Percentiles rank a stretch among this genome's conserved stretches.
Evolutionary conservation across 164 flowering plant genomes (phyloP).

Genomic region (Chloranthus sessilifolius): DNA sequence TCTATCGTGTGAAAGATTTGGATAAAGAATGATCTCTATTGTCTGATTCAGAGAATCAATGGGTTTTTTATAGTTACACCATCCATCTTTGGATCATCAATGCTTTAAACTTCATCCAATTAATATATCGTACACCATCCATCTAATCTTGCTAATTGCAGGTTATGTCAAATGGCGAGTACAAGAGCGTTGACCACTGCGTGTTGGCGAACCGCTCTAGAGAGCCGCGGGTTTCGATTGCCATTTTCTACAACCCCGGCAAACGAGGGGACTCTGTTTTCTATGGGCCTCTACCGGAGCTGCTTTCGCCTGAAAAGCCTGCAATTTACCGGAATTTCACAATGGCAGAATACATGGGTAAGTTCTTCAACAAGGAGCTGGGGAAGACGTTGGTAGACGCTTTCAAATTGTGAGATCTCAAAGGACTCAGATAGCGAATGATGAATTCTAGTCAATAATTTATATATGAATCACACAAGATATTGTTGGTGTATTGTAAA

Average conservation of each 20-base stretch:
- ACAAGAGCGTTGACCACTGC: conserved; percentile 16
- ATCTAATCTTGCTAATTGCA: no score
- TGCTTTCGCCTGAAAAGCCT: conserved; percentile 6
- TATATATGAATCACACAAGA: no score
- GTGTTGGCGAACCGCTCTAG: conserved; percentile 11
- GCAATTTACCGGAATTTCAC: conserved; percentile 9
- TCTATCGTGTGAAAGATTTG: no score
- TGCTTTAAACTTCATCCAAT: no score
- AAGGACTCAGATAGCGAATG: no score
- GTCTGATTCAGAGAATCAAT: no score
- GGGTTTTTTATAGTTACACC: no score
- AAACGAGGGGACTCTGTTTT: background rate
- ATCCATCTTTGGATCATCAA: no score
- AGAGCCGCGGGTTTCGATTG: conserved; percentile 10
- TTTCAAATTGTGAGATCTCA: background rate
- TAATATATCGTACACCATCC: no score
- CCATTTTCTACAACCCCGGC: conserved; percentile 6
- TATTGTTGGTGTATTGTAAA: no score
- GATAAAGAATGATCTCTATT: no score
- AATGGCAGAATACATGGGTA: background rate
- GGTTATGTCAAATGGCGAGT: conserved; percentile 14
- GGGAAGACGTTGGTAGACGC: background rate
- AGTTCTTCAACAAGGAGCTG: conserved; percentile 5
- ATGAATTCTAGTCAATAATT: no score
- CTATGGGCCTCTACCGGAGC: conserved; percentile 16